These are phyloP conservation scores for Pythium myriotylum DNA, from an alignment of 352 stramenopile genomes.

Conservation along the genomic window DNA sequence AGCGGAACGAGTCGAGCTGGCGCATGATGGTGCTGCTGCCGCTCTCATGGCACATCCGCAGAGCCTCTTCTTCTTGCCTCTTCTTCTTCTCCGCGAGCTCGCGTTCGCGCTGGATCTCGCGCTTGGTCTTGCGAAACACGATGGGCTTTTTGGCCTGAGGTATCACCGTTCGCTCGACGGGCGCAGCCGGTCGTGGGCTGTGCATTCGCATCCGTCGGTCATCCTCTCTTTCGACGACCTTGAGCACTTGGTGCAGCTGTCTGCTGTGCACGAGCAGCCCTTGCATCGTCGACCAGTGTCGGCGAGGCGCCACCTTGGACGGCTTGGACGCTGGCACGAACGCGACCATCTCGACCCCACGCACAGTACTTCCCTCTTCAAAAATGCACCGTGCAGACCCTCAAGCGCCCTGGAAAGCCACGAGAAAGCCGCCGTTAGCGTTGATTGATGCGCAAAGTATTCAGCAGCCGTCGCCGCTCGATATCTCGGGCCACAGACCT, in stretches of 20 bases:
- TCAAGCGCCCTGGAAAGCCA: background rate
- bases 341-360: conserved; percentile 5
- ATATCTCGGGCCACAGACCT: conserved; percentile 10
- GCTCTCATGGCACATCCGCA: background rate
- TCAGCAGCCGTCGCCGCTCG: background rate
- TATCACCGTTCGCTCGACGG: background rate
- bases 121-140: conserved; percentile 33
- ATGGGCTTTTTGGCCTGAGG: conserved; percentile 21
- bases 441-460: background rate
- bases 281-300: conserved; percentile 23
- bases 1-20: conserved; percentile 15
- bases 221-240: conserved; percentile 10
- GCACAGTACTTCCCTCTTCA: background rate
- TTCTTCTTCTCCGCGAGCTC: conserved; percentile 8
- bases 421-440: no score
- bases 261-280: conserved; percentile 27
- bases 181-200: conserved; percentile 1
- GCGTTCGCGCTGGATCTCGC: conserved; percentile 29
- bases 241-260: conserved; percentile 23
- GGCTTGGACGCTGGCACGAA: conserved; percentile 3
- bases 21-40: conserved; percentile 7
- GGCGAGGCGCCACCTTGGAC: conserved; percentile 26
- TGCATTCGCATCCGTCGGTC: conserved; percentile 8
- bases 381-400: background rate
- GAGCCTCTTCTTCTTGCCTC: background rate